Percentiles rank a stretch among this genome's conserved stretches.
These are phyloP conservation scores for Penicillium sp. DNA, from an alignment of 2,329 filamentous ascomycete species.

Conservation along the genomic window DNA sequence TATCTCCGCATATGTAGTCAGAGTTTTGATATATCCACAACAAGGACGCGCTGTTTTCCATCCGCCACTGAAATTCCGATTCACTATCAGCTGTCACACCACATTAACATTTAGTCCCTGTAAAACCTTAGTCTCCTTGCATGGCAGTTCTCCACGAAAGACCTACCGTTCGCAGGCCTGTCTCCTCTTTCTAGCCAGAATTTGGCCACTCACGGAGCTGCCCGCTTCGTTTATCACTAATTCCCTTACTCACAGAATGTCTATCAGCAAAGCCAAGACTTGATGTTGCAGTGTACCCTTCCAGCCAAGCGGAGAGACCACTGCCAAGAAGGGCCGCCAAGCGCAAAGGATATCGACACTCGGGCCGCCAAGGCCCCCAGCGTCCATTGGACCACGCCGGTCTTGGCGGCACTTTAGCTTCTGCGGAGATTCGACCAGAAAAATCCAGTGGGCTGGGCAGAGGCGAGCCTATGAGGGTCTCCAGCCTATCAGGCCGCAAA, in stretches of 20 bases:
- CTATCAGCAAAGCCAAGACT: slow-evolving; percentile 22
- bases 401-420: slow-evolving; percentile 6
- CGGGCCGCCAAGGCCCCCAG: not conserved
- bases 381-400: not conserved
- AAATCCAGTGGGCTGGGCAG: not conserved
- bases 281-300: slow-evolving; percentile 30
- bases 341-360: not conserved
- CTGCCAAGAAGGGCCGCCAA: slow-evolving; percentile 16
- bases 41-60: not conserved
- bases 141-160: slow-evolving; percentile 1
- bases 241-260: not conserved
- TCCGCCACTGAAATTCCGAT: not conserved
- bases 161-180: not conserved
- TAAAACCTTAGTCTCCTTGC: slow-evolving; percentile 5
- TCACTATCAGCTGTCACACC: not conserved
- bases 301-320: slow-evolving; percentile 28
- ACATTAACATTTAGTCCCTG: not conserved
- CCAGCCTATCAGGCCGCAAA: not conserved
- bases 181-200: not conserved
- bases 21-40: not conserved
- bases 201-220: slow-evolving; percentile 12
- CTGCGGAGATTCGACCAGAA: slow-evolving; percentile 7
- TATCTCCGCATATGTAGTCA: not conserved
- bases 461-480: not conserved
- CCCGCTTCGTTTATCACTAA: slow-evolving; percentile 18